Evolutionary conservation across 108 stramenopile species (phyloP).

Genomic region (Skeletonema costatum): DNA sequence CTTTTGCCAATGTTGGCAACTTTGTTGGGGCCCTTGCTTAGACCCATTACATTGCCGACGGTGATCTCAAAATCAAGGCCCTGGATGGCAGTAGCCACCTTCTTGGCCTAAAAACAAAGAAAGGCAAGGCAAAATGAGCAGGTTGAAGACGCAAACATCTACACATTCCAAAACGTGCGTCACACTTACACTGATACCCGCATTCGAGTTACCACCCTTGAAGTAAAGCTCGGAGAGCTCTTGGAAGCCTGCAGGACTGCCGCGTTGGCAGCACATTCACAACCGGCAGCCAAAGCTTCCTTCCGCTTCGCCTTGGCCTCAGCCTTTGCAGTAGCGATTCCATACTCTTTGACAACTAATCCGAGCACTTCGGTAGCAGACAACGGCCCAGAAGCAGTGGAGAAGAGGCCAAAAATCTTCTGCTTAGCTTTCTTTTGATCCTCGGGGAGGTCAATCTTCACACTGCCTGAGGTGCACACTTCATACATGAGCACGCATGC

Average conservation of each 20-base stretch:
- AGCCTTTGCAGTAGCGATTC: constrained; percentile 55
- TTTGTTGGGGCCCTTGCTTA: constrained; percentile 83
- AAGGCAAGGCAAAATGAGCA: not conserved
- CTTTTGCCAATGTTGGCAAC: constrained; percentile 68
- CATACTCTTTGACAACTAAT: constrained; percentile 62
- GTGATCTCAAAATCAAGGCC: constrained; percentile 70
- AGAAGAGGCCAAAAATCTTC: constrained; percentile 2
- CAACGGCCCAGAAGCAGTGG: not conserved
- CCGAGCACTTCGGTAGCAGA: constrained; percentile 53
- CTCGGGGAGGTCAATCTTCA: constrained; percentile 65
- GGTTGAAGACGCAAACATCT: not conserved
- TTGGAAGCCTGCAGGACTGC: constrained; percentile 53
- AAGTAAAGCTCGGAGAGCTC: constrained; percentile 49
- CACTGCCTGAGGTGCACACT: constrained; percentile 35
- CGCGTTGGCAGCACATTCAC: constrained; percentile 63
- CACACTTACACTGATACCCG: constrained; percentile 29
- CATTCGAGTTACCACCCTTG: constrained; percentile 66
- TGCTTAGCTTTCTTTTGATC: constrained; percentile 55
- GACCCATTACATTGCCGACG: constrained; percentile 65
- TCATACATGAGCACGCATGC: constrained; percentile 47
- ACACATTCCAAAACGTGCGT: not conserved
- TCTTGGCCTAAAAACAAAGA: constrained; percentile 25
- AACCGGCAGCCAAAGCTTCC: constrained; percentile 42
- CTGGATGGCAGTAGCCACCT: constrained; percentile 53
- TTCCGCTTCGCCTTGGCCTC: constrained; percentile 45